A percentile compares a stretch with the other conserved stretches of the same genome.
Conservation (phyloP, 1,139 yeast genomes). For the Pichia norvegensis region DNA sequence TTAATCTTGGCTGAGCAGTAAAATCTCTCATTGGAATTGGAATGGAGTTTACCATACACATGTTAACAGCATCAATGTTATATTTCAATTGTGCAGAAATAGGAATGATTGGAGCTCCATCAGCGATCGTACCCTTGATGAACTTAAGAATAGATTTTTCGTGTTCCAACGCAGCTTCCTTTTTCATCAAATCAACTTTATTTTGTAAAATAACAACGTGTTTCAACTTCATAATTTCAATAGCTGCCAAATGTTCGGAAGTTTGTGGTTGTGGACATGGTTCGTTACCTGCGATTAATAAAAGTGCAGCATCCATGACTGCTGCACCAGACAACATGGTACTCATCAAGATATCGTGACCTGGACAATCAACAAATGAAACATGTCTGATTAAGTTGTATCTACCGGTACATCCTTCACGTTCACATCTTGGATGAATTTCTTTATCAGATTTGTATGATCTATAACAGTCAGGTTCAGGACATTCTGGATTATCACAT, state of each 20-base stretch:
- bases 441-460: conserved; percentile 94
- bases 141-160: conserved; percentile 86
- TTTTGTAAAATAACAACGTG: conserved; percentile 95
- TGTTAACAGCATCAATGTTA: conserved; percentile 97
- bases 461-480: conserved; percentile 91
- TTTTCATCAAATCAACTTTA: conserved; percentile 97
- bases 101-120: conserved; percentile 98
- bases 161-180: conserved; percentile 93
- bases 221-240: conserved; percentile 96
- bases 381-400: conserved; percentile 91
- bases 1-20: conserved; percentile 85
- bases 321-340: conserved; percentile 99
- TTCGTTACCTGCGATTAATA: conserved; percentile 96
- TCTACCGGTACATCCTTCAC: conserved; percentile 77
- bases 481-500: conserved; percentile 80
- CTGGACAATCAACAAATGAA: conserved; percentile 98
- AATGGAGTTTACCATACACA: conserved; percentile 87
- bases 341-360: conserved; percentile 99
- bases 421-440: conserved; percentile 84
- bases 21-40: conserved; percentile 97
- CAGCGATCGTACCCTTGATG: conserved; percentile 96
- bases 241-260: conserved; percentile 98
- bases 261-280: conserved; percentile 99
- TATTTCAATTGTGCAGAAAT: conserved; percentile 98
- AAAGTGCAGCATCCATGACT: conserved; percentile 98